Percentiles rank a stretch among this genome's conserved stretches.
Conservation (phyloP, 2,329 filamentous ascomycete species). For the Alternaria dauci region DNA sequence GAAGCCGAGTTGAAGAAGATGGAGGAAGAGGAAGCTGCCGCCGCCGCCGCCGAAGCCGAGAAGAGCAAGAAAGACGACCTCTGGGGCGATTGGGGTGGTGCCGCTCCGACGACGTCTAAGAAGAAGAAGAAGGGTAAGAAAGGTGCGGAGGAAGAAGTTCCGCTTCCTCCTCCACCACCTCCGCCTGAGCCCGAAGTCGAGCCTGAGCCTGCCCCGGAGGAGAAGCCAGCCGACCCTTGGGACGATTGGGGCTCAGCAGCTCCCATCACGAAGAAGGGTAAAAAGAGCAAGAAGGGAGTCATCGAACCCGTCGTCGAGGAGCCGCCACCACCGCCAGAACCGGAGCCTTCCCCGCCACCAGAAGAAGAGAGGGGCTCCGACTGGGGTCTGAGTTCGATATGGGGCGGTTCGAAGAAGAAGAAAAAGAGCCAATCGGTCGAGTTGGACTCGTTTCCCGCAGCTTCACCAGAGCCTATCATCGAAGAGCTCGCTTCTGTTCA, state of each 20-base stretch:
- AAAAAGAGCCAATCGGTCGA: constrained; percentile 54
- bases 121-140: constrained; percentile 48
- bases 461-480: constrained; percentile 36
- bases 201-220: constrained; percentile 39
- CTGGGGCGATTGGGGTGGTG: constrained; percentile 45
- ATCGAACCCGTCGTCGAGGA: constrained; percentile 40
- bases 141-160: constrained; percentile 33
- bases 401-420: constrained; percentile 57
- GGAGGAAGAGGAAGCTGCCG: constrained; percentile 38
- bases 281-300: constrained; percentile 47
- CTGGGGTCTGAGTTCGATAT: constrained; percentile 49
- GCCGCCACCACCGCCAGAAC: constrained; percentile 27
- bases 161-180: constrained; percentile 44
- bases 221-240: constrained; percentile 36
- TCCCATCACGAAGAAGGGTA: constrained; percentile 34
- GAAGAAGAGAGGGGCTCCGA: constrained; percentile 45
- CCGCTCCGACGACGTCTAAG: constrained; percentile 34
- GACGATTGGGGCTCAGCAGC: constrained; percentile 34
- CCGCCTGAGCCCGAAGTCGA: constrained; percentile 45
- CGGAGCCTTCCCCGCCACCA: constrained; percentile 40
- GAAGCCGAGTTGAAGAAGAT: constrained; percentile 33
- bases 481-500: constrained; percentile 46
- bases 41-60: constrained; percentile 31
- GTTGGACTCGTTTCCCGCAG: constrained; percentile 43
- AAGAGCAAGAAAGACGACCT: constrained; percentile 47